Evolutionary conservation across 1,284 basidiomycete species (phyloP), one percentile per base, ranked within the genome.

Genomic region (Leccinum griseonigrum): DNA sequence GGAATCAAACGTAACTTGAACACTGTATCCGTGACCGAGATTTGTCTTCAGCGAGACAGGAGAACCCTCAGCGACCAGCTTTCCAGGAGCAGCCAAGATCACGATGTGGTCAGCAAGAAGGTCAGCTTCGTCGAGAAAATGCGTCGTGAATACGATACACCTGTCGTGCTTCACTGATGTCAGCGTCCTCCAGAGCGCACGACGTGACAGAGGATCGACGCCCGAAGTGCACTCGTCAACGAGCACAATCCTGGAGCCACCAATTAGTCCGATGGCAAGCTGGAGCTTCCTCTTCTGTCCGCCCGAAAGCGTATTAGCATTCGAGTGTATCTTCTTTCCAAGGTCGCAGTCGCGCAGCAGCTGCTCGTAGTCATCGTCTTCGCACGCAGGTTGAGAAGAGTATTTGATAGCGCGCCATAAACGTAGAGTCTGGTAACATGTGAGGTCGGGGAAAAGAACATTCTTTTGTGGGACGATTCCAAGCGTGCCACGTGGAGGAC

Each of bases 381-480:
- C 63, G 1, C 36, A 18, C 11, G 74, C 67, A 3, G 79, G 76
- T 48, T 76, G 74, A n/a, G 76, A 73, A n/a, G 84, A 81, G 68
- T 83, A 83, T 72, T 94, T 94, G 69, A 93, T 81, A 4, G 85
- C 86, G 34, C 77, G 79, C 91, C 91, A 94, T 14, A 93, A 80
- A 2, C 80, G 78, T 28, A 93, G 77, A 3, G 90, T 92, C 73
- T 93, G 86, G 59, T 85, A 78, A 69, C 89, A 91, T 1, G 86
- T 84, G 28, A 94, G 77, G 63, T 93, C 90, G 1, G 90, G 84
- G 74, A 91, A 92, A 1, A 94, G 79, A 2, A 94, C 90, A 66
- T 93, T 92, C 76, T 90, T 91, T 75, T 94, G 91, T 0, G 89
- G 89, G 0, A 92, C 91, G 59, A 93, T 86, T 7, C 91, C 91